Base-by-base conservation (phyloP, 192 early-diverging fungal species). In the Coemansia sp. region DNA sequence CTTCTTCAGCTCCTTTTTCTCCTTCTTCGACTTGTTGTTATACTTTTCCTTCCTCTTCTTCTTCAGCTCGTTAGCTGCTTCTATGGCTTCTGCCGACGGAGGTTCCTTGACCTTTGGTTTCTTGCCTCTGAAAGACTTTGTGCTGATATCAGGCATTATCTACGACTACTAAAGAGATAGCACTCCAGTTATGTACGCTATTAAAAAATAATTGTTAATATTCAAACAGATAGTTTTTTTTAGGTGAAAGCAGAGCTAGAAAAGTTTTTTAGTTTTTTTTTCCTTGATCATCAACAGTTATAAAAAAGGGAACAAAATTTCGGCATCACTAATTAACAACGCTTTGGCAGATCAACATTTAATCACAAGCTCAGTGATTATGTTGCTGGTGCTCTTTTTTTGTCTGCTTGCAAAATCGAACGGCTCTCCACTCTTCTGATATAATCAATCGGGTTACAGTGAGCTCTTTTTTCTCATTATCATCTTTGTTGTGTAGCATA, bases 1-100 rank as follows among this genome's bases (percentile, higher is more conserved):
- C 58, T 76, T 83, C 70, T 76, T 77, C 32, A 2, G 32, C 41
- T 36, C 56, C 51, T 65, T 69, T 63, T 71, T 78, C 36, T 78
- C 57, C 67, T 78, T 77, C 42, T 66, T 60, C 49, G 73, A 48
- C 65, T 77, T 60, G 49, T 77, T 77, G 42, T 51, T 41, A 11
- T 47, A 37, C 42, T 39, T 60, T 22, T 52, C 62, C 51, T 69
- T 69, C 61, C 71, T 77, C 39, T 63, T 36, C 61, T 69, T 69
- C 61, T 69, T 65, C 7, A 41, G 55, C 43, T 42, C 26, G 22
- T 68, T 32, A 32, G 32, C 42, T 66, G 54, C 13, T 21, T 65
- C 40, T 26, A 59, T 64, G 46, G 49, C 39, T 36, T 71, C 63
- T 11, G 12, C 52, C 12, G 49, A 15, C 26, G 36, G 51, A 45